A percentile compares a stretch with the other conserved stretches of the same genome.
phyloP scores from a whole-genome alignment of 1,284 basidiomycete species.

The Marasmius fiardii region DNA sequence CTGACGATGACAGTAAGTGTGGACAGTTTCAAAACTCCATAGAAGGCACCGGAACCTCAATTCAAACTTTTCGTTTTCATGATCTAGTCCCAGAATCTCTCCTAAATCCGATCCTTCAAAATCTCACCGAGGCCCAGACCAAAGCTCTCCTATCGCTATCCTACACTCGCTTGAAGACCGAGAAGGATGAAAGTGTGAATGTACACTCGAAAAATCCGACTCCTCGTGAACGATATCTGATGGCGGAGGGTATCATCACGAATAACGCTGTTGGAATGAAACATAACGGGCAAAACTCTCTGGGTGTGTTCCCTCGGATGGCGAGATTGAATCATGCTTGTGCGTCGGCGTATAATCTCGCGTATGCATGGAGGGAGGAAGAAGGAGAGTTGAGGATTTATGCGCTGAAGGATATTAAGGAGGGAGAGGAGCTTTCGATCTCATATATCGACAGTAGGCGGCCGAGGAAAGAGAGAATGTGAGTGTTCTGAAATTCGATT shows the following conservation, averaged over 20 bases:
- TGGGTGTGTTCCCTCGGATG: conserved; percentile 59
- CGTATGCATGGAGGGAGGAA: conserved; percentile 54
- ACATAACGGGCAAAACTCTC: conserved; percentile 23
- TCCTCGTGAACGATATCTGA: conserved; percentile 33
- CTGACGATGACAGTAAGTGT: conserved; percentile 37
- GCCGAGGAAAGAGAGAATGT: conserved; percentile 50
- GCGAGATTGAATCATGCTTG: conserved; percentile 66
- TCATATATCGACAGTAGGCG: conserved; percentile 55
- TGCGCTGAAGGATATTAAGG: conserved; percentile 48
- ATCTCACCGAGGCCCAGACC: neutral
- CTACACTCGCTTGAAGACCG: neutral
- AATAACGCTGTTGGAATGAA: conserved; percentile 60
- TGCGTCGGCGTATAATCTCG: conserved; percentile 57
- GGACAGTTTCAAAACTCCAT: too few relatives aligned
- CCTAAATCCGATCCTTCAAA: neutral
- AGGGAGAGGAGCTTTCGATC: conserved; percentile 59
- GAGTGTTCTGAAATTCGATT: conserved; percentile 7
- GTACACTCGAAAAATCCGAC: neutral
- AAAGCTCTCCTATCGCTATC: neutral
- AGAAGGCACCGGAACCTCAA: too few relatives aligned
- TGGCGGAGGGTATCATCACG: conserved; percentile 58
- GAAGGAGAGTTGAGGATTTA: conserved; percentile 48
- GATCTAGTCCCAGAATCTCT: conserved; percentile 26
- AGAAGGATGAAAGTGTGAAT: neutral
- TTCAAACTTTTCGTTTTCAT: neutral